These are phyloP conservation scores for Fusarium concolor DNA, from an alignment of 2,329 filamentous ascomycete species.

Conservation along the genomic window DNA sequence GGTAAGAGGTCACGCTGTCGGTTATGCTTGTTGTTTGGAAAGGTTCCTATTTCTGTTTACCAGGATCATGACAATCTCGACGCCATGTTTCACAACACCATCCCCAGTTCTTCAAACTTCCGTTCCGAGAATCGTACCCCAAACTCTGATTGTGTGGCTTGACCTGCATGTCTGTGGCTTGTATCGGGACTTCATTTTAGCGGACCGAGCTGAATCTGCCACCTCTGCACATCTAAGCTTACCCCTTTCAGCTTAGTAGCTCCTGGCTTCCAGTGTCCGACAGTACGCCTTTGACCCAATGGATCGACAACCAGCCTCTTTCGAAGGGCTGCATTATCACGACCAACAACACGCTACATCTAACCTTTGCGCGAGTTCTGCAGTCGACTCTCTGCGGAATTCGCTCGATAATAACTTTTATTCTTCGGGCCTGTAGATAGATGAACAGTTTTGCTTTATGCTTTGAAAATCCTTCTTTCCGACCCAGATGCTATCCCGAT, in stretches of 20 bases:
- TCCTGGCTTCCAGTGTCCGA: too few species aligned
- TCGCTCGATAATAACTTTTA: background rate
- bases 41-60: background rate
- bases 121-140: background rate
- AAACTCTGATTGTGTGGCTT: slow-evolving; percentile 16
- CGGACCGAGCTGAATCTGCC: slow-evolving; percentile 28
- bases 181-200: slow-evolving; percentile 40
- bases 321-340: slow-evolving; percentile 39
- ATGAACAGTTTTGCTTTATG: background rate
- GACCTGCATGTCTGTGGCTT: slow-evolving; percentile 14
- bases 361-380: slow-evolving; percentile 12
- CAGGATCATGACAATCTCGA: background rate
- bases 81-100: slow-evolving; percentile 33
- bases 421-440: background rate
- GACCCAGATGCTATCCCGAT: slow-evolving; percentile 40
- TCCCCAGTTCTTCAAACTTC: background rate
- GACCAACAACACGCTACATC: slow-evolving; percentile 25
- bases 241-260: background rate
- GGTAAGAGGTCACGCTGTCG: background rate
- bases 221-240: background rate
- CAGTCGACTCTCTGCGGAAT: background rate
- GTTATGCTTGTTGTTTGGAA: slow-evolving; percentile 3
- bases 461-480: background rate
- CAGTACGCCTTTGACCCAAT: slow-evolving; percentile 33
- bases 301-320: slow-evolving; percentile 38